Conservation (phyloP, 2,329 filamentous ascomycete species). For the Pseudocercospora cruenta region DNA sequence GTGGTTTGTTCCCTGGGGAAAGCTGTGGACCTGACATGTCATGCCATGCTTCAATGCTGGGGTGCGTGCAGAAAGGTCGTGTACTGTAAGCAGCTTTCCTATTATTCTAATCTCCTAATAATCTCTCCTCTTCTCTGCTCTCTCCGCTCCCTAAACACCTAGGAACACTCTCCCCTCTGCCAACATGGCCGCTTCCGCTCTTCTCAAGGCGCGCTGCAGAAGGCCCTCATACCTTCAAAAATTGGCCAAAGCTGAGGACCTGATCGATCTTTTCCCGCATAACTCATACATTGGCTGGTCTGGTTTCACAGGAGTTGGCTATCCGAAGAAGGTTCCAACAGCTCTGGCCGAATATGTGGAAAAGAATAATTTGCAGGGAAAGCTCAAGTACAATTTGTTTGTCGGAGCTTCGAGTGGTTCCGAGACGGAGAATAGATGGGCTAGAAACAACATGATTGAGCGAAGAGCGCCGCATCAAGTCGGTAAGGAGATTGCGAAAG, state of each 20-base stretch:
- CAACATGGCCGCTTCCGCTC: conserved; percentile 53
- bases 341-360: conserved; percentile 88
- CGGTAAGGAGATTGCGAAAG: conserved; percentile 85
- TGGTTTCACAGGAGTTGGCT: conserved; percentile 78
- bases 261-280: conserved; percentile 80
- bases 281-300: conserved; percentile 88
- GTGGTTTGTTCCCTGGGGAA: background rate
- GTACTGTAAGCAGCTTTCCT: background rate
- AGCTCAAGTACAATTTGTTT: conserved; percentile 84
- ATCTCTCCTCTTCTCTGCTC: background rate
- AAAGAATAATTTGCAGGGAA: conserved; percentile 78
- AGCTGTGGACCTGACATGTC: background rate
- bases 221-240: conserved; percentile 79
- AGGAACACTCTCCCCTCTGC: background rate
- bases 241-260: conserved; percentile 75
- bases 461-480: conserved; percentile 83
- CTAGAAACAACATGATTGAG: conserved; percentile 87
- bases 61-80: background rate
- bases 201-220: conserved; percentile 74
- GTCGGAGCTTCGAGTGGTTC: conserved; percentile 88
- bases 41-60: background rate
- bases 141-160: background rate
- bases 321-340: conserved; percentile 73
- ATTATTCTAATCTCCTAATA: background rate
- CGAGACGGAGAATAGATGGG: conserved; percentile 91